Evolutionary conservation across 2,329 filamentous ascomycete species (phyloP).

Genomic region (Fusarium phyllophilum): DNA sequence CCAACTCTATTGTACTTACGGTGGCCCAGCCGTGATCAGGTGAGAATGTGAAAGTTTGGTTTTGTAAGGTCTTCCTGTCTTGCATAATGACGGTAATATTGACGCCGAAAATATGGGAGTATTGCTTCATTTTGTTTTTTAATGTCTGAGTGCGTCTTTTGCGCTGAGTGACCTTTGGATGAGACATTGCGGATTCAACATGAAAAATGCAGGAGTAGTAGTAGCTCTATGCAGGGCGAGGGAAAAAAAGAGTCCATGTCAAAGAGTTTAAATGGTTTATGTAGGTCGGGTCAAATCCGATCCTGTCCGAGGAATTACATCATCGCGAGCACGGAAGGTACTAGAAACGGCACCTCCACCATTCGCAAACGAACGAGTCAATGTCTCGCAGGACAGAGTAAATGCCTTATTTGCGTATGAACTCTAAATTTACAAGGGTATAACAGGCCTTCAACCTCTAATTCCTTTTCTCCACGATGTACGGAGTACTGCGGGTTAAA

Average conservation of each 20-base stretch:
- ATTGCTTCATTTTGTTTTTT: slow-evolving; percentile 10
- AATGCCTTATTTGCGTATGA: too few relatives aligned
- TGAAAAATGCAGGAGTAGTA: too few relatives aligned
- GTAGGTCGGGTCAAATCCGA: background rate
- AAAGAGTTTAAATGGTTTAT: background rate
- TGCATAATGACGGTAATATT: background rate
- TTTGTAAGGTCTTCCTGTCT: background rate
- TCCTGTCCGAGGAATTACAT: background rate
- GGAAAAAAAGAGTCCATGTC: background rate
- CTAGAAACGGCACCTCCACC: background rate
- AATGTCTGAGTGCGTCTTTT: slow-evolving; percentile 9
- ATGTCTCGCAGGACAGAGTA: background rate
- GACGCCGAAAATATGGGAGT: slow-evolving; percentile 1
- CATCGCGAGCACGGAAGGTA: background rate
- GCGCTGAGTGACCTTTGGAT: background rate
- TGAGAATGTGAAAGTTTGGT: background rate
- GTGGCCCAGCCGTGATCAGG: background rate
- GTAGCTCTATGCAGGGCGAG: background rate
- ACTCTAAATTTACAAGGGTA: too few relatives aligned
- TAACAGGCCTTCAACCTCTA: too few relatives aligned
- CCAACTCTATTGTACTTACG: background rate
- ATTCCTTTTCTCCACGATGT: too few relatives aligned
- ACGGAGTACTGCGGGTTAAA: background rate
- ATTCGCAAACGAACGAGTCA: background rate
- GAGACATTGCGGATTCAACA: background rate